Conservation (phyloP, 768 basidiomycete genomes). For the Auricularia heimuer region DNA sequence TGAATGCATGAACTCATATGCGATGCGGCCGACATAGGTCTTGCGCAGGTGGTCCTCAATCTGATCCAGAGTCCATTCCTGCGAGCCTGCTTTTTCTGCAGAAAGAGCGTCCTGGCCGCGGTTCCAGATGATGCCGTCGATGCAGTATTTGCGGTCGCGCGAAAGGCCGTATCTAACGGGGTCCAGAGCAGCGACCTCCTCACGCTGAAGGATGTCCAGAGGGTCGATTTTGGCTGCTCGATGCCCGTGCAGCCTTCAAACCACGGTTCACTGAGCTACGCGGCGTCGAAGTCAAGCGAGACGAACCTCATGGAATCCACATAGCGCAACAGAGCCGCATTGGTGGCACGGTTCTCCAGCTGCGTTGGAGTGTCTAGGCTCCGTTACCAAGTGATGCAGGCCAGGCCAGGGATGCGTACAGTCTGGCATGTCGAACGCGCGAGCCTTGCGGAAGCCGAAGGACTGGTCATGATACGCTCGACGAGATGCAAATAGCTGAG, state of each 20-base stretch:
- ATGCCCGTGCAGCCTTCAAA: slow-evolving; percentile 51
- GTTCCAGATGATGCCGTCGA: slow-evolving; percentile 79
- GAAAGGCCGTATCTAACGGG: slow-evolving; percentile 67
- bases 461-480: slow-evolving; percentile 63
- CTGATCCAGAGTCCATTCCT: slow-evolving; percentile 57
- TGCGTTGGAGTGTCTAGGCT: slow-evolving; percentile 51
- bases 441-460: slow-evolving; percentile 62
- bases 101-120: slow-evolving; percentile 26
- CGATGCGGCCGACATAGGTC: slow-evolving; percentile 77
- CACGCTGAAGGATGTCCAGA: slow-evolving; percentile 75
- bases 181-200: slow-evolving; percentile 66
- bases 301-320: slow-evolving; percentile 68
- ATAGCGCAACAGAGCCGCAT: slow-evolving; percentile 76
- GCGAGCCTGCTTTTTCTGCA: slow-evolving; percentile 20
- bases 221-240: slow-evolving; percentile 83
- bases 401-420: slow-evolving; percentile 37
- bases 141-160: slow-evolving; percentile 48
- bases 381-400: not conserved
- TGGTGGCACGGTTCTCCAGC: slow-evolving; percentile 54
- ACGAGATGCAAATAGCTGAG: not conserved
- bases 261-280: not conserved
- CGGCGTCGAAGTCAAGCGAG: slow-evolving; percentile 16
- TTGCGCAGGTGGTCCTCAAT: slow-evolving; percentile 60
- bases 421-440: slow-evolving; percentile 56
- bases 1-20: slow-evolving; percentile 89